Evolutionary conservation across 1,284 basidiomycete species (phyloP).

Genomic region (Papiliotrema flavescens): DNA sequence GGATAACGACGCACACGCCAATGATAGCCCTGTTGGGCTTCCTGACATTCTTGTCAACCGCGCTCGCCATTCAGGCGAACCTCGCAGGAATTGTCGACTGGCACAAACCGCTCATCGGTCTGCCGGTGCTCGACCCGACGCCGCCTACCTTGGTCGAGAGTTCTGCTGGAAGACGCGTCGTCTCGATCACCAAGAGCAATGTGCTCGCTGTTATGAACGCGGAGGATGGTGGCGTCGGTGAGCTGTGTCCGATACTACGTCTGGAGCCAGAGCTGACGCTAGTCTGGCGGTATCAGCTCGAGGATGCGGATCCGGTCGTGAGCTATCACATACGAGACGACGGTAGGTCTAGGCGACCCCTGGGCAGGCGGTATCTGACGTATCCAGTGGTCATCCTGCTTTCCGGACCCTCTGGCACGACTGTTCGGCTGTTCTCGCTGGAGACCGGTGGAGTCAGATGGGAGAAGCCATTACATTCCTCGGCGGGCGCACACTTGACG

Average conservation of each 20-base stretch:
- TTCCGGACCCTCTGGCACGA: slow-evolving; percentile 70
- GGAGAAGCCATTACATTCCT: slow-evolving; percentile 61
- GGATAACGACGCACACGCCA: neutral
- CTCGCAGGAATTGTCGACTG: slow-evolving; percentile 77
- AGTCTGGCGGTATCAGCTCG: slow-evolving; percentile 76
- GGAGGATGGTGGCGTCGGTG: slow-evolving; percentile 68
- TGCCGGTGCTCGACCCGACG: slow-evolving; percentile 54
- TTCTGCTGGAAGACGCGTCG: slow-evolving; percentile 12
- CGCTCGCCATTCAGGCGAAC: slow-evolving; percentile 38
- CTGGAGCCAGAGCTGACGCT: slow-evolving; percentile 8
- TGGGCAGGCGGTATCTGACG: too few relatives aligned
- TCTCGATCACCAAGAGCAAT: slow-evolving; percentile 71
- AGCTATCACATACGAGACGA: slow-evolving; percentile 63
- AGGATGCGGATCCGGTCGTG: slow-evolving; percentile 63
- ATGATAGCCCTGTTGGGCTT: slow-evolving; percentile 4
- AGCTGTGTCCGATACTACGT: slow-evolving; percentile 30
- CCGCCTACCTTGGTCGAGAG: slow-evolving; percentile 42
- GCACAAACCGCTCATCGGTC: slow-evolving; percentile 71
- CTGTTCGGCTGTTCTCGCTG: slow-evolving; percentile 66
- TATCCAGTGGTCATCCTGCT: slow-evolving; percentile 64
- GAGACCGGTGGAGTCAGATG: slow-evolving; percentile 65
- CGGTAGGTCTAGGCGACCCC: slow-evolving; percentile 55
- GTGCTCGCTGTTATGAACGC: slow-evolving; percentile 73
- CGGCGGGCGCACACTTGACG: slow-evolving; percentile 53
- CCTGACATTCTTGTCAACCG: slow-evolving; percentile 5